phyloP scores from a whole-genome alignment of 371 early-diverging fungal species.

The Lichtheimia corymbifera region DNA sequence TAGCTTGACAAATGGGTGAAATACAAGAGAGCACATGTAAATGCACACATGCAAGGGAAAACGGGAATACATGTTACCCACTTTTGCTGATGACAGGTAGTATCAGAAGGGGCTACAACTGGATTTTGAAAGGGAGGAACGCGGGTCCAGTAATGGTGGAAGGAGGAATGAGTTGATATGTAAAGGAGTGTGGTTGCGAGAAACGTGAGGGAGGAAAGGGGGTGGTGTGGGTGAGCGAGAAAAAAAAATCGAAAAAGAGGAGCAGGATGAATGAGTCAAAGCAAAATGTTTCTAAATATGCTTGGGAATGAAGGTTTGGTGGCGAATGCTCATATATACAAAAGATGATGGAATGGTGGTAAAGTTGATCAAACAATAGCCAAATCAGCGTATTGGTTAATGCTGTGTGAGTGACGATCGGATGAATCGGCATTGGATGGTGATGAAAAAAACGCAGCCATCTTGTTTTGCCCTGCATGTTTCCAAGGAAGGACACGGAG shows the following conservation, averaged over 20 bases:
- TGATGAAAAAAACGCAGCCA: neutral
- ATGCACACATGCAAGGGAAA: constrained; percentile 4
- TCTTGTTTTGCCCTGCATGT: neutral
- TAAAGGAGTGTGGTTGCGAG: neutral
- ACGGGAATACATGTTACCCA: too few relatives aligned
- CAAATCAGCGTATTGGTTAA: constrained; percentile 1
- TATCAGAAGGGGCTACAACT: too few relatives aligned
- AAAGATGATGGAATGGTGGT: too few relatives aligned
- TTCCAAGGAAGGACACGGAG: constrained; percentile 37
- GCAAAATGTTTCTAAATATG: neutral
- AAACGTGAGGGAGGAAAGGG: neutral
- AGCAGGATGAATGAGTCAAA: neutral
- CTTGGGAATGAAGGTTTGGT: too few relatives aligned
- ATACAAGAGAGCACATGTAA: neutral
- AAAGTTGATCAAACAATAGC: neutral
- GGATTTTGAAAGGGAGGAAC: too few relatives aligned
- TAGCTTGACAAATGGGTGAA: neutral
- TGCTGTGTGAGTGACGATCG: neutral
- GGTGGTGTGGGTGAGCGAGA: neutral
- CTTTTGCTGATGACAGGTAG: too few relatives aligned
- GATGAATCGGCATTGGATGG: neutral
- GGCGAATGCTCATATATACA: too few relatives aligned
- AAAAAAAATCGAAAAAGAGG: neutral
- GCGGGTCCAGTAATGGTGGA: too few relatives aligned
- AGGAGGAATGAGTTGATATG: constrained; percentile 1